These are phyloP conservation scores for Karstenula rhodostoma DNA, from an alignment of 2,329 filamentous ascomycete species.

Conservation along the genomic window DNA sequence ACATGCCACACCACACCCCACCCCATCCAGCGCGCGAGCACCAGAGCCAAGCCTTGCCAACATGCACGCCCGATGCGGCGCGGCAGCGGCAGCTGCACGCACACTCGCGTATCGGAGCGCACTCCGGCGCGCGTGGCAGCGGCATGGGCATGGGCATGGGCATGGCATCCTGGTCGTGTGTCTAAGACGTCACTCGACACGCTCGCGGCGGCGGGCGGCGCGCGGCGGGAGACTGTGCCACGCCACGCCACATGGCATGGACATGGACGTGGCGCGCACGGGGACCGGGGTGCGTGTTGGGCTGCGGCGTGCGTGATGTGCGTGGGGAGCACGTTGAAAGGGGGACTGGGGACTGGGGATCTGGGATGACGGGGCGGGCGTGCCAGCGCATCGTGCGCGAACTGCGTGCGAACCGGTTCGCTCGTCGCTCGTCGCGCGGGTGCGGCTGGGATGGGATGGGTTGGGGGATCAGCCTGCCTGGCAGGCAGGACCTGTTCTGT, in stretches of 20 bases:
- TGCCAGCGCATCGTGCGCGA: conserved; percentile 1
- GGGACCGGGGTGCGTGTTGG: no score
- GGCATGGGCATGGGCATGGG: background rate
- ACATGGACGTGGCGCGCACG: no score
- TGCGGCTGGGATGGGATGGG: background rate
- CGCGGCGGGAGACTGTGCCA: no score
- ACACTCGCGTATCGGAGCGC: background rate
- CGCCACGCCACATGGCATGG: no score
- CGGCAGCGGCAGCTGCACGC: background rate
- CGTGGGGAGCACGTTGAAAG: background rate
- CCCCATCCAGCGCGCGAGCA: background rate
- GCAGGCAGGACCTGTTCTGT: background rate
- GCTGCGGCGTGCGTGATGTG: no score
- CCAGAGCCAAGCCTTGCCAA: background rate
- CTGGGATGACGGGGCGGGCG: background rate
- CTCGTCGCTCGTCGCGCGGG: background rate
- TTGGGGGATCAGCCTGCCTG: background rate
- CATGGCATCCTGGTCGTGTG: background rate
- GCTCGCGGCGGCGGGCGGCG: no score
- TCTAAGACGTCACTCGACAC: background rate
- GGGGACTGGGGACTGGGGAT: background rate
- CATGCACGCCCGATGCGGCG: background rate
- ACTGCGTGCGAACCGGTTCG: background rate
- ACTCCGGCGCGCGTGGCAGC: background rate
- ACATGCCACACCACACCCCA: no score